Percentiles rank a stretch among this genome's conserved stretches.
These are phyloP conservation scores for Coleophoma eucalyptorum DNA, from an alignment of 2,329 filamentous ascomycete species.

Conservation along the genomic window DNA sequence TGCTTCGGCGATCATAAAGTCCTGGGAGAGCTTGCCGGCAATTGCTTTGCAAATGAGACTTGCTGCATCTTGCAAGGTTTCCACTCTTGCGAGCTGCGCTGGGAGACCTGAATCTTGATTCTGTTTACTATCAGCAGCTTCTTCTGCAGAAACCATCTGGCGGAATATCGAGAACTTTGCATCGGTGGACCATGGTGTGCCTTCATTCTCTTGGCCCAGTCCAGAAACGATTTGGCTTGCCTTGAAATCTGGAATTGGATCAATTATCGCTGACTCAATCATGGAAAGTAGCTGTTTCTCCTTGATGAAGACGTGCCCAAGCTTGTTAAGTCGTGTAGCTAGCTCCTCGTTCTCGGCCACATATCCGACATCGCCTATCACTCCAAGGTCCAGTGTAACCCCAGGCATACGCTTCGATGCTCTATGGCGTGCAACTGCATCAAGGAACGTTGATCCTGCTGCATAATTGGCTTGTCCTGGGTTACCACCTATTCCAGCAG, in stretches of 20 bases:
- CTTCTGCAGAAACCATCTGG: not conserved
- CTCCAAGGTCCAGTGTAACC: not conserved
- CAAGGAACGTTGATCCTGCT: not conserved
- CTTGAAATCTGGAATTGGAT: not conserved
- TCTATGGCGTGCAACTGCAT: not conserved
- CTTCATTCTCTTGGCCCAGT: not conserved
- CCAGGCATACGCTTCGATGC: not conserved
- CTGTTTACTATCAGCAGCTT: not conserved
- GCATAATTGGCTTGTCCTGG: not conserved
- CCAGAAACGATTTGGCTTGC: not conserved
- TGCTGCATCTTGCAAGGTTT: conserved; percentile 3
- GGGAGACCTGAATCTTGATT: not conserved
- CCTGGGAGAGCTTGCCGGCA: conserved; percentile 17
- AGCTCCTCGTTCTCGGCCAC: not conserved
- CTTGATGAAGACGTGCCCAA: not conserved
- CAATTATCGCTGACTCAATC: not conserved
- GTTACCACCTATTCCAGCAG: not conserved
- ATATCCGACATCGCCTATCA: not conserved
- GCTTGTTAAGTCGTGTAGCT: not conserved
- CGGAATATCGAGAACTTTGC: not conserved
- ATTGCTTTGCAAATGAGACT: conserved; percentile 8
- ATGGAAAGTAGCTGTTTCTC: not conserved
- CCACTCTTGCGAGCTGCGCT: conserved; percentile 2
- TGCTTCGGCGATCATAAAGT: conserved; percentile 20
- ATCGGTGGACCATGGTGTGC: not conserved